phyloP scores from a whole-genome alignment of 2,329 filamentous ascomycete species.

The Penicillium concentricum region DNA sequence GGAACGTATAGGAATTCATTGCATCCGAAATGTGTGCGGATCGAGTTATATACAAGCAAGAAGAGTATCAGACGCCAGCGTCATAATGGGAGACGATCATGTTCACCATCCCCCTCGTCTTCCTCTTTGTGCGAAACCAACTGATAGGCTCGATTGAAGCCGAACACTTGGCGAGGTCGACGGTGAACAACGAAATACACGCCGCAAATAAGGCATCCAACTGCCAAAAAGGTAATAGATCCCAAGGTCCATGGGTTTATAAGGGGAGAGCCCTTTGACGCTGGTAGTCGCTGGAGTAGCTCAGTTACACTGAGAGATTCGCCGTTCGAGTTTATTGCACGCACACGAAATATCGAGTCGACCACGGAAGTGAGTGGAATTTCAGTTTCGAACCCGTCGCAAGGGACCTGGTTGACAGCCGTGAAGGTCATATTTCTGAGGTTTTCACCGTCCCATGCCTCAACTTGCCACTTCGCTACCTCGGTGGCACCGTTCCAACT shows the following conservation, averaged over 20 bases:
- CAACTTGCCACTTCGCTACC: constrained; percentile 29
- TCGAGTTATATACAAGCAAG: constrained; percentile 1
- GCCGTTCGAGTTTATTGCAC: constrained; percentile 20
- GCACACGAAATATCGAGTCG: constrained; percentile 19
- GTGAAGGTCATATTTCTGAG: constrained; percentile 17
- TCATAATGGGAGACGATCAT: constrained; percentile 11
- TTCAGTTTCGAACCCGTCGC: constrained; percentile 25
- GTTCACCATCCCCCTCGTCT: constrained; percentile 5
- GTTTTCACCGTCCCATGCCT: constrained; percentile 18
- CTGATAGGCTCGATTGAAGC: constrained; percentile 8
- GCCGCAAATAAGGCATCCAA: constrained; percentile 12
- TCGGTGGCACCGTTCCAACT: constrained; percentile 42
- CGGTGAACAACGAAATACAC: constrained; percentile 11
- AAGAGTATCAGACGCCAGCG: constrained; percentile 12
- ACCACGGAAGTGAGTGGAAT: constrained; percentile 11
- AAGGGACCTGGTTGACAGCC: constrained; percentile 12
- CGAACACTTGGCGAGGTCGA: not conserved
- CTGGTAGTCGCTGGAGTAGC: constrained; percentile 9
- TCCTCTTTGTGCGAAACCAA: constrained; percentile 15
- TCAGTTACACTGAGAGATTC: constrained; percentile 23
- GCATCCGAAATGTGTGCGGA: not conserved
- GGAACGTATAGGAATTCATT: not conserved
- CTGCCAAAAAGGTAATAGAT: constrained; percentile 6
- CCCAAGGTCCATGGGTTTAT: constrained; percentile 4
- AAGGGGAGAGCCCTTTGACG: not conserved